Conservation (phyloP, 768 basidiomycete species). For the Suillus plorans region DNA sequence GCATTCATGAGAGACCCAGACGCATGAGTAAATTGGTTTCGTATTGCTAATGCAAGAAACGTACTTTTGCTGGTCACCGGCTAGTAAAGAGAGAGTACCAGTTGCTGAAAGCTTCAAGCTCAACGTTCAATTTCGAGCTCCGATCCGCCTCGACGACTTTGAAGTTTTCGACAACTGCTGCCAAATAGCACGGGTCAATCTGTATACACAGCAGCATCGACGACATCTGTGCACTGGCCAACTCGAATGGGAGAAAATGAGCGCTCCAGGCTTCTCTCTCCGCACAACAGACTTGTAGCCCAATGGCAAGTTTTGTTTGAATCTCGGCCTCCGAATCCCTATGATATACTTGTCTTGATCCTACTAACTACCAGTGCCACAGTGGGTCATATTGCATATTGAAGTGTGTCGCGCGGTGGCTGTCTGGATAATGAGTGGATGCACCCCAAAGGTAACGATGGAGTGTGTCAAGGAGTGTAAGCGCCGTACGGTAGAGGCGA, state of each 20-base stretch:
- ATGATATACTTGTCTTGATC: not conserved
- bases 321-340: not conserved
- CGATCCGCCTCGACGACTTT: not conserved
- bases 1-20: not conserved
- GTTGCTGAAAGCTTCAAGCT: not conserved
- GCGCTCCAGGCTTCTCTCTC: not conserved
- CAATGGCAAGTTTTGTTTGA: not conserved
- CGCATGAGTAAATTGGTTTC: not conserved
- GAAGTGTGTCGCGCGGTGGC: not conserved
- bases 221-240: not conserved
- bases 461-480: constrained; percentile 77
- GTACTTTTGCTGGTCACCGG: too few relatives aligned
- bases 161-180: too few relatives aligned
- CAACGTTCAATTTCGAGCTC: not conserved
- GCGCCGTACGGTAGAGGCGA: constrained; percentile 76
- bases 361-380: not conserved
- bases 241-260: not conserved
- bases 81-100: not conserved
- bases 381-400: not conserved
- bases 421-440: constrained; percentile 61
- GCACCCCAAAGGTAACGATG: constrained; percentile 90
- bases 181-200: too few relatives aligned
- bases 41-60: not conserved
- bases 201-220: not conserved
- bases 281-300: not conserved